These are phyloP conservation scores for Beauveria pseudobassiana DNA, from an alignment of 2,329 filamentous ascomycete species.

Conservation along the genomic window DNA sequence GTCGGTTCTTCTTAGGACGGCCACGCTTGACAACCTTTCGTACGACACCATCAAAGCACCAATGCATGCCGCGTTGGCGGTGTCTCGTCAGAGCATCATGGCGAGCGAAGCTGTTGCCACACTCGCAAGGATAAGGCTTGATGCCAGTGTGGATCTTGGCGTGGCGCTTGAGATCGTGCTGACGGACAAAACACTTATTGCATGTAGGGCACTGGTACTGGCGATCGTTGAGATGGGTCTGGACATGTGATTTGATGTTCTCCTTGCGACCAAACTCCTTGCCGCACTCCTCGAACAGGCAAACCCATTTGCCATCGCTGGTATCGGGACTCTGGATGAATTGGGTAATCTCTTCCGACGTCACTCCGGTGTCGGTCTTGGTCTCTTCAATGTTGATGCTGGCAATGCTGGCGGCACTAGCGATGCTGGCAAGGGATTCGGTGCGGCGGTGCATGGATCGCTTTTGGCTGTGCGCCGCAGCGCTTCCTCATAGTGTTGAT, in stretches of 20 bases:
- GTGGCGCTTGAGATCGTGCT: constrained; percentile 95
- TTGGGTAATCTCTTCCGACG: constrained; percentile 71
- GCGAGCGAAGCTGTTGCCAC: constrained; percentile 87
- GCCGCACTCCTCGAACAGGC: constrained; percentile 68
- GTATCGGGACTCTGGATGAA: constrained; percentile 68
- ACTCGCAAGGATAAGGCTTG: constrained; percentile 91
- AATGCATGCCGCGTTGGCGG: constrained; percentile 86
- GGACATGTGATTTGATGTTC: constrained; percentile 97
- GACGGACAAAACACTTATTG: constrained; percentile 90
- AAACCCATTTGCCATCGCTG: constrained; percentile 71
- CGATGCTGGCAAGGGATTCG: constrained; percentile 51
- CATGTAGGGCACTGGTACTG: constrained; percentile 93
- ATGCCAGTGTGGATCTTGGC: constrained; percentile 95
- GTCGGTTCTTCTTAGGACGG: constrained; percentile 53
- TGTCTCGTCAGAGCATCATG: constrained; percentile 94
- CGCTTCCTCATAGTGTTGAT: constrained; percentile 16
- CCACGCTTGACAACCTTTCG: constrained; percentile 56
- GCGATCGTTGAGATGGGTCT: constrained; percentile 93
- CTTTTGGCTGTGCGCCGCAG: constrained; percentile 16
- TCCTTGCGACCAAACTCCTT: constrained; percentile 96
- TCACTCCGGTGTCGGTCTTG: constrained; percentile 74
- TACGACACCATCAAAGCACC: constrained; percentile 75
- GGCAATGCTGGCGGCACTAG: constrained; percentile 51
- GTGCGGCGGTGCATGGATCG: constrained; percentile 43
- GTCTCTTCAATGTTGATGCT: constrained; percentile 58